Base-by-base conservation (phyloP, 768 basidiomycete species). In the Nidula microcarpa region DNA sequence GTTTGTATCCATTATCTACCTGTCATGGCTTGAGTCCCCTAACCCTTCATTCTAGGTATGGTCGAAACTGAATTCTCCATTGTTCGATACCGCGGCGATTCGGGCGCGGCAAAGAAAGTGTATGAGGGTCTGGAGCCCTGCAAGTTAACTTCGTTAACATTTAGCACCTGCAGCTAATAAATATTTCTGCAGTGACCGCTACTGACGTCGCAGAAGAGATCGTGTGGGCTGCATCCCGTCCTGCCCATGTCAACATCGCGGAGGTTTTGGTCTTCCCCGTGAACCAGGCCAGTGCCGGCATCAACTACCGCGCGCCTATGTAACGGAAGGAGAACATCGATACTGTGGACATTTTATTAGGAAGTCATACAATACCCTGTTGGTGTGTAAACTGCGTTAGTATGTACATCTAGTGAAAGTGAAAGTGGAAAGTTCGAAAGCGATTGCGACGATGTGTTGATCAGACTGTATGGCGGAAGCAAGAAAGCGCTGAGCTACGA, bases 141-240 rank as follows among this genome's bases (percentile, higher is more conserved):
- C 95, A 64, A 67, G 90, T 73, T 33, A 33, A 3, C n/a, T 47
- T 41, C 37, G 34, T 32, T 30, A n/a, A 11, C 18, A 10, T 45
- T 36, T 13, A 39, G n/a, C 14, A 33, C 32, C 33, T 18, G 51
- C 53, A 49, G 32, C 14, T 54, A 14, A 30, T 44, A 57, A 36
- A 6, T 41, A 47, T 55, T 51, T 43, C 55, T 62, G 33, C 62
- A 94, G 91, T 96, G 68, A 78, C 81, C 5, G 85, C 87, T 6
- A 79, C 87, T 55, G 94, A 98, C 64, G 88, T 98, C 45, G 97
- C 97, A 1, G 97, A 99, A 67, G 94, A 98, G 70, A 95, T 99
- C 62, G 94, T 96, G 16, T 99, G 96, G 96, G 86, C 86, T 11
- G 96, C 97, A 16, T 79, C 89, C 9, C 86, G 95, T 41, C 95